These are phyloP conservation scores for Fusarium oxysporum DNA, from an alignment of 2,329 filamentous ascomycete species.

Conservation along the genomic window DNA sequence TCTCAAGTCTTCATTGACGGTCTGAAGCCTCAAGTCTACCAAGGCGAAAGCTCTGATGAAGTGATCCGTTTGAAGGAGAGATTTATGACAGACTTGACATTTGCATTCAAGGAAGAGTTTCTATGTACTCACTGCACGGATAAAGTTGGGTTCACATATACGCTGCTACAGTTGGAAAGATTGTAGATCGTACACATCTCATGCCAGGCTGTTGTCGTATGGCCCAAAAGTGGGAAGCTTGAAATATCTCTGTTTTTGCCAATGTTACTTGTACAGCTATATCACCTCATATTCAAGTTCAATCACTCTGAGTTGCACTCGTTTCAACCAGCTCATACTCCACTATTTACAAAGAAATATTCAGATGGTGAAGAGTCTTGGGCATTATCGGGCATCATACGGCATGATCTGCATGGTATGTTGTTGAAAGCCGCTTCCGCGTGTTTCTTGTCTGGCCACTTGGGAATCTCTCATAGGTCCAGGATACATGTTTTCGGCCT, in stretches of 20 bases:
- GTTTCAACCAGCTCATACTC: accelerated
- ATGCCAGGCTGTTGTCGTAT: accelerated
- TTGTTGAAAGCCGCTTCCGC: neutral
- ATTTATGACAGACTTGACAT: neutral
- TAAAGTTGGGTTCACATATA: neutral
- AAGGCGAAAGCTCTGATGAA: accelerated
- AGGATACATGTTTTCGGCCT: neutral
- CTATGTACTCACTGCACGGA: neutral
- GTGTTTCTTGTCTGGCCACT: neutral
- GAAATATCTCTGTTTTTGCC: accelerated
- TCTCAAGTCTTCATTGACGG: neutral
- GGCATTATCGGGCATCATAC: neutral
- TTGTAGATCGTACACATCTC: accelerated
- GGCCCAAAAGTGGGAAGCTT: accelerated
- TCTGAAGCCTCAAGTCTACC: accelerated
- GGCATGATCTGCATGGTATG: neutral
- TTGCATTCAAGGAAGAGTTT: neutral
- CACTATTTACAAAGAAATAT: accelerated
- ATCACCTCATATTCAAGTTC: accelerated
- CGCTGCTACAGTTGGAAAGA: neutral
- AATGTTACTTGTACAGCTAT: neutral
- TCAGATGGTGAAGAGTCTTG: neutral
- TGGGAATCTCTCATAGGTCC: neutral
- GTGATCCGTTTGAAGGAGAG: accelerated
- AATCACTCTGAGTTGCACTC: too few relatives aligned